Conservation (phyloP, 257 asterid genomes). For the Solanum ahanhuiri region DNA sequence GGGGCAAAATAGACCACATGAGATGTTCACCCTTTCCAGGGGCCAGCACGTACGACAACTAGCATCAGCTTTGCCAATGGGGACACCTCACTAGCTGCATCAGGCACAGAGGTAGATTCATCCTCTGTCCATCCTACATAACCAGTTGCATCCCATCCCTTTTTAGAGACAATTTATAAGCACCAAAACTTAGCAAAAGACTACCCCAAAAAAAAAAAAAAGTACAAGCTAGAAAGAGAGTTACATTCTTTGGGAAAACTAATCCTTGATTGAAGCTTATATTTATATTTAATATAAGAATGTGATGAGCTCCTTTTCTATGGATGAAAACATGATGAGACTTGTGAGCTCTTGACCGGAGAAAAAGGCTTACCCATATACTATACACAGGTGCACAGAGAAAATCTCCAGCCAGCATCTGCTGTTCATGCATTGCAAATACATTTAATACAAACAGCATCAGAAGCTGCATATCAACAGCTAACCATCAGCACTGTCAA, state of each 20-base stretch:
- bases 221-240: background rate
- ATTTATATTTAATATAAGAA: background rate
- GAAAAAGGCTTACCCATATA: background rate
- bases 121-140: background rate
- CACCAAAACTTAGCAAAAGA: background rate
- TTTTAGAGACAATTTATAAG: background rate
- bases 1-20: too few species aligned
- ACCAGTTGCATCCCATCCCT: background rate
- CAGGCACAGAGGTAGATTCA: too few species aligned
- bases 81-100: too few species aligned
- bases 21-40: too few species aligned
- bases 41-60: too few species aligned
- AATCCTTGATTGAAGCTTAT: background rate
- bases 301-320: background rate
- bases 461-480: slow-evolving; percentile 5
- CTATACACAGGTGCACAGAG: background rate
- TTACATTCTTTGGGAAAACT: background rate
- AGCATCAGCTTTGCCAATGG: too few species aligned
- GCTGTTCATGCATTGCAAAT: background rate
- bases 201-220: background rate
- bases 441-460: slow-evolving; percentile 8
- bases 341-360: background rate
- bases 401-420: slow-evolving; percentile 1
- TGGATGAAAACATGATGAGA: background rate
- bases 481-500: background rate